A percentile compares a stretch with the other conserved stretches of the same genome.
These are phyloP conservation scores for Scedosporium dehoogii DNA, from an alignment of 2,329 filamentous ascomycete species.

Conservation along the genomic window DNA sequence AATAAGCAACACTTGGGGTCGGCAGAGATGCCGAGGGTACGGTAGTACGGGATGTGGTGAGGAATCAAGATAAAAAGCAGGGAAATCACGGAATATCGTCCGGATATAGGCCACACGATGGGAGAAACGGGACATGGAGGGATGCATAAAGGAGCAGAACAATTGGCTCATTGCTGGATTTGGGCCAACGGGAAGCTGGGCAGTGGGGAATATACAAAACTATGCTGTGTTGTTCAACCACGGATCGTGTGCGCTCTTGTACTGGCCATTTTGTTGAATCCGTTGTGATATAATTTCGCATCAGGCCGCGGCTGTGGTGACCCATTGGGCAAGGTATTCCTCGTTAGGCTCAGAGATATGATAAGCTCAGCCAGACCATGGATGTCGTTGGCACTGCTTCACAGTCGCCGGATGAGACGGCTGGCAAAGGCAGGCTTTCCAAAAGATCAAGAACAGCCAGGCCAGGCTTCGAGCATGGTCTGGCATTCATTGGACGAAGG, in stretches of 20 bases:
- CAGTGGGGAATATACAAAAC: not conserved
- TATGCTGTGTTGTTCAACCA: conserved; percentile 1
- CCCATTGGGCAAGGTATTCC: not conserved
- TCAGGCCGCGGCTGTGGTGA: not conserved
- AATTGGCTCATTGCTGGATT: not conserved
- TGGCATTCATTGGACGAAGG: too few species aligned
- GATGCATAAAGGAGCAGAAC: not conserved
- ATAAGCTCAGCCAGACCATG: not conserved
- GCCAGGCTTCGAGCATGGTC: too few species aligned
- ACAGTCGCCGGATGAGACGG: not conserved
- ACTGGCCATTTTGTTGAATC: not conserved
- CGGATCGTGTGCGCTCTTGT: not conserved
- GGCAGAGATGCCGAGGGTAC: not conserved
- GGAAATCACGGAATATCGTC: not conserved
- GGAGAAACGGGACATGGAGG: not conserved
- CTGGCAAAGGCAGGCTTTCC: not conserved
- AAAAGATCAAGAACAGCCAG: not conserved
- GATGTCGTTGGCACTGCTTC: not conserved
- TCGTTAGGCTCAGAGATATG: not conserved
- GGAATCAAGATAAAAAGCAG: not conserved
- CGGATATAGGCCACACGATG: not conserved
- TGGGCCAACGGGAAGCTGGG: not conserved
- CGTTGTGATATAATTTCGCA: not conserved
- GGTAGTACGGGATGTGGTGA: not conserved
- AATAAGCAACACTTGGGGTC: not conserved